A percentile compares a stretch with the other conserved stretches of the same genome.
Conservation (phyloP, 495 filamentous ascomycete species). For the Cenococcum geophilum region DNA sequence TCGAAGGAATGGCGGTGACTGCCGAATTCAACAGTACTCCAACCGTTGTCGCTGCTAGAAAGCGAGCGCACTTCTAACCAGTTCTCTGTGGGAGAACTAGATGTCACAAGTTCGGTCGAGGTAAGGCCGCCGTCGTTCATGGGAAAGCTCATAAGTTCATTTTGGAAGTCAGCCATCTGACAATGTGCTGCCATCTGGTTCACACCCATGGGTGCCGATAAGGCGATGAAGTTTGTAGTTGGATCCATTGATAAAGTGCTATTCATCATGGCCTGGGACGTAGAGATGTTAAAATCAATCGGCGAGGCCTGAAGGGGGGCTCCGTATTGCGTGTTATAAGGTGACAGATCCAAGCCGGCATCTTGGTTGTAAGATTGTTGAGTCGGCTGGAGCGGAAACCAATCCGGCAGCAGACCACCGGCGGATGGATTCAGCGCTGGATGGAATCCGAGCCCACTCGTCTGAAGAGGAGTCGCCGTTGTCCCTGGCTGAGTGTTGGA, state of each 20-base stretch:
- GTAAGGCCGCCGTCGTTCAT: conserved; percentile 6
- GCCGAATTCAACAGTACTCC: conserved; percentile 62
- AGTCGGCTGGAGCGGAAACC: conserved; percentile 14
- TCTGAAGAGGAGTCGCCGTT: conserved; percentile 18
- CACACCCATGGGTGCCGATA: conserved; percentile 23
- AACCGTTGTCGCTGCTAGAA: conserved; percentile 78
- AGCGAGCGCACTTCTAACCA: conserved; percentile 79
- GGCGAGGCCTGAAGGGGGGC: conserved; percentile 31
- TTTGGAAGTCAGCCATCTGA: conserved; percentile 22
- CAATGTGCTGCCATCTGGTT: conserved; percentile 10
- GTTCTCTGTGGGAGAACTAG: conserved; percentile 67
- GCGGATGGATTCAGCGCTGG: conserved; percentile 6
- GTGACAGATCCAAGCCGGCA: conserved; percentile 6
- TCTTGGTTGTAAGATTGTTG: conserved; percentile 16
- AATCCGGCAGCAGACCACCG: conserved; percentile 18
- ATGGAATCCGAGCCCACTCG: conserved; percentile 13
- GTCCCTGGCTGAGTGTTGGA: neutral
- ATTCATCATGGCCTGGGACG: conserved; percentile 22
- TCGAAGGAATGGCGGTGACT: conserved; percentile 49
- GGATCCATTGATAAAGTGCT: conserved; percentile 17
- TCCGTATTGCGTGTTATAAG: conserved; percentile 10
- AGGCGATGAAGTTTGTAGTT: conserved; percentile 17
- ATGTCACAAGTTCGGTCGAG: conserved; percentile 13
- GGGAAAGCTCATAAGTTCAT: conserved; percentile 17
- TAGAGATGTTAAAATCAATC: conserved; percentile 22